Evolutionary conservation across 345 rosid species (phyloP).

Genomic region (Gossypium australe): DNA sequence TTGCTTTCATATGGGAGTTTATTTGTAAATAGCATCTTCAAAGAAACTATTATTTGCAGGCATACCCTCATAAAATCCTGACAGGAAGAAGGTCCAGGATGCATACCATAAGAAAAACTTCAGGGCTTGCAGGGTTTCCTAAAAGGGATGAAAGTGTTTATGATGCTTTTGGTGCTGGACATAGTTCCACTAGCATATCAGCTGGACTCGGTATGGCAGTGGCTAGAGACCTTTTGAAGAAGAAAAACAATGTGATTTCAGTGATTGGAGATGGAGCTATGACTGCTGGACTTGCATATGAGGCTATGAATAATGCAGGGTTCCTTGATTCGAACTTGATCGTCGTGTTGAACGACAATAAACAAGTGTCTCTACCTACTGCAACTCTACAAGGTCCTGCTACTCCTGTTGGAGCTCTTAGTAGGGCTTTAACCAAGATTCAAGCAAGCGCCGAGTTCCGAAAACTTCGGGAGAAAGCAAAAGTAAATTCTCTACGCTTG

Average conservation of each 20-base stretch:
- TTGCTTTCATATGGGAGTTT: not conserved
- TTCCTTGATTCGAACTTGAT: constrained; percentile 41
- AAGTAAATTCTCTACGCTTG: constrained; percentile 28
- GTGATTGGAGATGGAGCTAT: constrained; percentile 82
- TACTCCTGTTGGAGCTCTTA: constrained; percentile 67
- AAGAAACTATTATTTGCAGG: constrained; percentile 27
- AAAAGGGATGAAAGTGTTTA: constrained; percentile 65
- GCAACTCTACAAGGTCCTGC: constrained; percentile 78
- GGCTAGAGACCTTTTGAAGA: constrained; percentile 55
- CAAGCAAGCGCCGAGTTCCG: constrained; percentile 58
- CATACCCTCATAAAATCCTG: constrained; percentile 67
- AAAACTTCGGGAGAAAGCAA: constrained; percentile 65
- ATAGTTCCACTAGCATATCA: constrained; percentile 76
- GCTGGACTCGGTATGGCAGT: constrained; percentile 86
- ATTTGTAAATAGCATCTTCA: not conserved
- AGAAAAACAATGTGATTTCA: constrained; percentile 53
- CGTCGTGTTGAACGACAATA: constrained; percentile 57
- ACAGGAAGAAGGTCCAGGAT: constrained; percentile 70
- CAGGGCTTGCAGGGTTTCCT: constrained; percentile 73
- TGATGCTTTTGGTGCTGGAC: constrained; percentile 72
- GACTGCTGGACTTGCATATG: constrained; percentile 79
- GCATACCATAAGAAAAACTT: constrained; percentile 62
- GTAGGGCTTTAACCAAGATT: constrained; percentile 46
- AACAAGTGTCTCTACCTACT: constrained; percentile 71
- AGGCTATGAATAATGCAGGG: constrained; percentile 74